Evolutionary conservation across 805 yeast species (phyloP), one percentile per base, ranked within the genome.

Genomic region (Wickerhamomyces mucosus): DNA sequence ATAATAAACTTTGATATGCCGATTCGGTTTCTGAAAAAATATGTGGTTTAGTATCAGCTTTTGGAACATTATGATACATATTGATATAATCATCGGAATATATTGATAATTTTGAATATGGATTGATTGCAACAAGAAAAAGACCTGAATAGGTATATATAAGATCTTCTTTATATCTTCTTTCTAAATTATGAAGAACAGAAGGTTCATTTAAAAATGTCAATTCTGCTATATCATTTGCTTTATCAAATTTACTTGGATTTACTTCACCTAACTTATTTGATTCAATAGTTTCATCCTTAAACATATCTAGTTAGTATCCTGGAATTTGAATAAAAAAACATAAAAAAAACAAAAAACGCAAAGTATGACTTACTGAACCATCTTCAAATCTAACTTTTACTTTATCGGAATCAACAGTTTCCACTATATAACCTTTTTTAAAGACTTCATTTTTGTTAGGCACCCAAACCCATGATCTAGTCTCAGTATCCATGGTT

Each of bases 121-220:
- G 99, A 48, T 92, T 92, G 30, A 92, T 76, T 1, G 98, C 96
- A 11, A 92, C 99, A 41, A 92, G 63, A 48, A 92, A 92, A 7
- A 92, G 69, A 5, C 99, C 99, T 0, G 96, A 88, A 51, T 86
- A 86, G 0, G 99, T 92, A 58, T 89, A 85, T 31, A 92, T 88
- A 47, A 70, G 50, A 51, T 85, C 94, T 40, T 77, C 78, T 37
- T 61, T 53, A 56, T 88, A 92, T 45, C 99, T 69, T 31, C 77
- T 59, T 43, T 75, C 72, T 39, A 92, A 56, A 52, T 92, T 92
- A 57, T 85, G 69, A 8, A 92, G 70, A n/a, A 92, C 97, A 0
- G 95, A 81, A 0, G 98, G 95, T 52, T 92, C 99, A 53, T 89
- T 92, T 39, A 92, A 64, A 55, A 78, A 85, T 1, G 99, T 92